phyloP scores from a whole-genome alignment of 441 rosid species.

The Flueggea neowawraea region DNA sequence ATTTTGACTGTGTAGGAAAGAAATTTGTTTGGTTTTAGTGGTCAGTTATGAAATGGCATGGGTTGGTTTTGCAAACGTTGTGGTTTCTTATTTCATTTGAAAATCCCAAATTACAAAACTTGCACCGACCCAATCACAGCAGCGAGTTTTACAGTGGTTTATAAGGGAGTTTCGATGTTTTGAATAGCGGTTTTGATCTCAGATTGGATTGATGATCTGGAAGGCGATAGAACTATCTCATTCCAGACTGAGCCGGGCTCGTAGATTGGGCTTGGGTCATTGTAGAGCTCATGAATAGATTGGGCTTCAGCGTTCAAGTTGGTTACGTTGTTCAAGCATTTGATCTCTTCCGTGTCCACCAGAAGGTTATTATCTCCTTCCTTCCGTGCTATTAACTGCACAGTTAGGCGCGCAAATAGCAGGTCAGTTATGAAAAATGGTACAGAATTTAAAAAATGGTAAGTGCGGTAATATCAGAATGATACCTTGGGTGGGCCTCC shows the following conservation, averaged over 20 bases:
- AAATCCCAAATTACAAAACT: no score
- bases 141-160: no score
- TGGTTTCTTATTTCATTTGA: no score
- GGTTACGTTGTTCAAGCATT: slow-evolving; percentile 41
- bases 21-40: no score
- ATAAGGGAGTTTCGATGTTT: slow-evolving; percentile 32
- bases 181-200: slow-evolving; percentile 41
- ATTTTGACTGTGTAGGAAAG: no score
- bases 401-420: no score
- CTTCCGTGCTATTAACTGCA: slow-evolving; percentile 81
- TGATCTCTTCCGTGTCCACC: slow-evolving; percentile 52
- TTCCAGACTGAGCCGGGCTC: slow-evolving; percentile 69
- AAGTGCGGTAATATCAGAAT: neutral
- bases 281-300: slow-evolving; percentile 55
- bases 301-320: slow-evolving; percentile 55
- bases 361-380: slow-evolving; percentile 53
- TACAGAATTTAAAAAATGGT: neutral
- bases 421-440: no score
- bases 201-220: slow-evolving; percentile 38
- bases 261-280: slow-evolving; percentile 30
- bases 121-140: no score
- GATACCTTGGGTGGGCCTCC: slow-evolving; percentile 68
- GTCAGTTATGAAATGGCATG: no score
- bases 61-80: no score
- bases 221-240: slow-evolving; percentile 42